Evolutionary conservation across 441 rosid species (phyloP), one percentile per base, ranked within the genome.

Genomic region (Euphorbia celastroides): DNA sequence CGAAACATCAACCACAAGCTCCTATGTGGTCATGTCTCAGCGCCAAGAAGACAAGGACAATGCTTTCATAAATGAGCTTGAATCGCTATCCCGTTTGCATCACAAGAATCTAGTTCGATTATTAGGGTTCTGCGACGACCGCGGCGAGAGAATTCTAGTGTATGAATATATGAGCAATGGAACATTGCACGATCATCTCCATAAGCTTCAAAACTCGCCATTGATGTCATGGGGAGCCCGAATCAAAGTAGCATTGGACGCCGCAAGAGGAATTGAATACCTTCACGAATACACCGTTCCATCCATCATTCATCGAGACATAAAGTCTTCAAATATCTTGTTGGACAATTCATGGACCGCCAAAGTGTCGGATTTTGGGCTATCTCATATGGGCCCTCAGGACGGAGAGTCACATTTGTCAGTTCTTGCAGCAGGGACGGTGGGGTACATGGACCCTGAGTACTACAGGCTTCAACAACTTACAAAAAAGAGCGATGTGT

Each of bases 391-490:
- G 76, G 91, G 89, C 25, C 97, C 96, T 0, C 74, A 64, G 0
- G 93, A 86, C 0, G 87, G 78, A 6, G 74, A 66, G 38, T 75
- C 88, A 0, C 92, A 84, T 62, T 75, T 89, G 6, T 89, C 95
- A 6, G 76, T 86, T 16, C 78, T 58, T 0, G 92, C 88, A 0
- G 96, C 97, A 0, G 97, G 97, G 0, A 92, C 97, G 0, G 75
- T 92, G 0, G 97, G 97, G 0, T 92, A 92, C 56, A 83, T 92
- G 62, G 97, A 89, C 26, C 97, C 96, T 0, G 97, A 87, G 76
- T 87, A 87, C 80, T 92, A 86, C 64, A 79, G 87, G 62, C 82
- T 89, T 12, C 94, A 85, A 42, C 88, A 77, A 17, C 69, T 92
- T 30, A 89, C 89, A 0, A 41, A 71, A 0, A 92, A 89, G 73